Evolutionary conservation across 2,329 filamentous ascomycete species (phyloP).

Genomic region (Chaetomium olivaceum): DNA sequence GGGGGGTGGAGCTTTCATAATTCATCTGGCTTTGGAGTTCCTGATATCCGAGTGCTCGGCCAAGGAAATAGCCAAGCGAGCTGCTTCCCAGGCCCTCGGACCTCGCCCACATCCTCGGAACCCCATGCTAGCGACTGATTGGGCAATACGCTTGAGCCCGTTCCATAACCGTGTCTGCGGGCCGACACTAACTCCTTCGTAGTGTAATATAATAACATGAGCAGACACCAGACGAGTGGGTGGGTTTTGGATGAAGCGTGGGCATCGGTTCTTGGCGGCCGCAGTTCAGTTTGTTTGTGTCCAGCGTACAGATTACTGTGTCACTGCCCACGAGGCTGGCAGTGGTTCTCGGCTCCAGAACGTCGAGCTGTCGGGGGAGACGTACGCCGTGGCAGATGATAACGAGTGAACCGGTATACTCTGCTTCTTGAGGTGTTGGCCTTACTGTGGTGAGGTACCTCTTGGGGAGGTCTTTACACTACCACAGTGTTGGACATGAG

Average conservation of each 20-base stretch:
- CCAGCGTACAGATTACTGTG: not conserved
- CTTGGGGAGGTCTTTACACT: not conserved
- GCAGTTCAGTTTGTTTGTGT: not conserved
- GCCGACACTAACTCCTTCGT: constrained; percentile 11
- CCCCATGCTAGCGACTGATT: constrained; percentile 16
- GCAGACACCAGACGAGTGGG: not conserved
- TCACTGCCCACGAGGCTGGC: not conserved
- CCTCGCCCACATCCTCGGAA: constrained; percentile 19
- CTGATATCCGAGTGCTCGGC: not conserved
- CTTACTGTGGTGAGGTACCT: not conserved
- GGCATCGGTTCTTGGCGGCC: not conserved
- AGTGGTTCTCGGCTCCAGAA: not conserved
- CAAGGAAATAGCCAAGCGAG: not conserved
- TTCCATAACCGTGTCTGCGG: constrained; percentile 19
- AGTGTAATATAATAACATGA: not conserved
- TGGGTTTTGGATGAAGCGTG: not conserved
- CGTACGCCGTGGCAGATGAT: not conserved
- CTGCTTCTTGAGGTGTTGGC: not conserved
- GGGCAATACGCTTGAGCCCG: not conserved
- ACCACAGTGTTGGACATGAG: not conserved
- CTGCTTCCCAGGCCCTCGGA: constrained; percentile 9
- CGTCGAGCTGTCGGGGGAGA: not conserved
- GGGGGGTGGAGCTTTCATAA: not conserved
- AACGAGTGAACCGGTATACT: too few species aligned
- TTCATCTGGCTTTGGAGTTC: not conserved